These are phyloP conservation scores for Thraustochytrium sp. DNA, from an alignment of 352 stramenopile species.

Conservation along the genomic window DNA sequence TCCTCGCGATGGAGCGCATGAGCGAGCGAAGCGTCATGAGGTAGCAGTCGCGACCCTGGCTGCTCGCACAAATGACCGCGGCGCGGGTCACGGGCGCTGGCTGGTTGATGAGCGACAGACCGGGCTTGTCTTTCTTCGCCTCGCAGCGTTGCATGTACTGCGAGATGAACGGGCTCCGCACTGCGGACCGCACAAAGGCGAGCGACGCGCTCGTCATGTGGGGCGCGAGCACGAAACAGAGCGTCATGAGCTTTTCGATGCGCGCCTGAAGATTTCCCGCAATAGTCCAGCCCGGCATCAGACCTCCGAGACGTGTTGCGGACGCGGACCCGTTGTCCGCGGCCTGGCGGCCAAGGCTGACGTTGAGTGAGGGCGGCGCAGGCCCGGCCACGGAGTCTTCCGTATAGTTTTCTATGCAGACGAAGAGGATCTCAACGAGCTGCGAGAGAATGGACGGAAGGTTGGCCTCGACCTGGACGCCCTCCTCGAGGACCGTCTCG, in stretches of 20 bases:
- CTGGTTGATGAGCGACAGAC: background rate
- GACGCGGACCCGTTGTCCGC: background rate
- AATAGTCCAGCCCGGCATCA: conserved; percentile 34
- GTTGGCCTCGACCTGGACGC: background rate
- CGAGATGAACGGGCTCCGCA: background rate
- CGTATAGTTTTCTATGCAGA: conserved; percentile 30
- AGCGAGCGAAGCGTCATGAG: background rate
- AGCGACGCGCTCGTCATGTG: background rate
- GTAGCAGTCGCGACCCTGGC: conserved; percentile 26
- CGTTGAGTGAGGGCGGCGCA: background rate
- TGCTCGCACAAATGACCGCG: background rate
- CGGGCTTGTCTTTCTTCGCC: background rate
- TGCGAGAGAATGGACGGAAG: background rate
- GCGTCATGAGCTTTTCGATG: conserved; percentile 26
- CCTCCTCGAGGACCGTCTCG: background rate
- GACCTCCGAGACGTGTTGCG: background rate
- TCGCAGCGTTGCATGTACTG: background rate
- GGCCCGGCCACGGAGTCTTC: conserved; percentile 21
- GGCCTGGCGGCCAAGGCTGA: background rate
- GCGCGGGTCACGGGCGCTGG: background rate
- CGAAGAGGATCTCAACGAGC: conserved; percentile 1
- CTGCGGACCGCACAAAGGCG: background rate
- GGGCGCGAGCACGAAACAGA: conserved; percentile 29
- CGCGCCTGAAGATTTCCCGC: background rate
- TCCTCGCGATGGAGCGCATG: conserved; percentile 9